Conservation (phyloP, 2,329 filamentous ascomycete genomes). For the Lojkania enalia region DNA sequence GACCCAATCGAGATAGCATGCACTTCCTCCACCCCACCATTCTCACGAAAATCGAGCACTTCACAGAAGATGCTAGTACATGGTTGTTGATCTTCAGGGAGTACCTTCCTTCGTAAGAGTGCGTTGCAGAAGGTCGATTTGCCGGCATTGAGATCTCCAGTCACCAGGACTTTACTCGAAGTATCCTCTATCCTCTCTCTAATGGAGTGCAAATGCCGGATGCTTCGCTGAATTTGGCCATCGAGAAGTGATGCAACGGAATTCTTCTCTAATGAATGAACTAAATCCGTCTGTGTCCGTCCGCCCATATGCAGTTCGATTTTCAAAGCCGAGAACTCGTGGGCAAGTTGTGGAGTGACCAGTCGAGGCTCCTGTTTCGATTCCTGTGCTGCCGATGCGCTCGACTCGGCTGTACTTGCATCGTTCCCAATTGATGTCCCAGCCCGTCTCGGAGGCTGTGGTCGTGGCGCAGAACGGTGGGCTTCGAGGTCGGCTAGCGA, state of each 20-base stretch:
- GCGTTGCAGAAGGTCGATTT: conserved; percentile 99
- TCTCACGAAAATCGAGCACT: conserved; percentile 88
- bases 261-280: conserved; percentile 90
- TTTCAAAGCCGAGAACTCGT: conserved; percentile 95
- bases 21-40: conserved; percentile 88
- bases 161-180: conserved; percentile 93
- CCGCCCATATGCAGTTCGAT: conserved; percentile 89
- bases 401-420: conserved; percentile 68
- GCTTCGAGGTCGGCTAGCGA: conserved; percentile 56
- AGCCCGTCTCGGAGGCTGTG: conserved; percentile 65
- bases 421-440: conserved; percentile 70
- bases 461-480: conserved; percentile 49
- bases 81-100: conserved; percentile 96
- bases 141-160: conserved; percentile 93
- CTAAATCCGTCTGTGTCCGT: conserved; percentile 83
- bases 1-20: conserved; percentile 86
- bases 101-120: conserved; percentile 84
- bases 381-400: conserved; percentile 67
- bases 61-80: conserved; percentile 99
- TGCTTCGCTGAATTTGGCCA: conserved; percentile 90
- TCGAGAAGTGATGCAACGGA: conserved; percentile 90
- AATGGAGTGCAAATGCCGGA: conserved; percentile 84
- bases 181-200: conserved; percentile 96
- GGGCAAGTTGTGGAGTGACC: conserved; percentile 87
- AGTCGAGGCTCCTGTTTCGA: conserved; percentile 72